These are phyloP conservation scores for Pythium grandisporangium DNA, from an alignment of 352 stramenopile genomes.

Conservation along the genomic window DNA sequence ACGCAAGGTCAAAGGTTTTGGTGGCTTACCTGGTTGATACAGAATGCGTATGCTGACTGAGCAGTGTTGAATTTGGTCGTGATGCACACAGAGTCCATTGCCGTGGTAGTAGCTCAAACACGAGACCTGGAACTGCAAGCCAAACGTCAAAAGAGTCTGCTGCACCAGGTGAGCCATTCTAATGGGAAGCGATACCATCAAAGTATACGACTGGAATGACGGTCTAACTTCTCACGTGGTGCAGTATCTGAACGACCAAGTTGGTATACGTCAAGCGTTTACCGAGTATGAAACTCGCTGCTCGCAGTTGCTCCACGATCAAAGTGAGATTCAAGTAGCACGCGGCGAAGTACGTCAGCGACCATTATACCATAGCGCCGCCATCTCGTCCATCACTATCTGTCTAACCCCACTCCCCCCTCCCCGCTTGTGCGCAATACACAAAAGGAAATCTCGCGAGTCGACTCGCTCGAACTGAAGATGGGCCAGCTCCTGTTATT, in stretches of 20 bases:
- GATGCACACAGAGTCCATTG: constrained; percentile 21
- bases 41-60: background rate
- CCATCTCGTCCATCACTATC: too few relatives aligned
- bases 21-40: background rate
- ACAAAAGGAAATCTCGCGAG: constrained; percentile 14
- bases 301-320: background rate
- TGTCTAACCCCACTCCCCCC: too few relatives aligned
- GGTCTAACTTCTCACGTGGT: background rate
- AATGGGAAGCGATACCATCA: too few relatives aligned
- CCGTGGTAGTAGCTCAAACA: constrained; percentile 22
- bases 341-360: too few relatives aligned
- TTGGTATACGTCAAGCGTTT: constrained; percentile 1
- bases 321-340: background rate
- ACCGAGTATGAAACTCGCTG: background rate
- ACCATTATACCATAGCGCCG: too few relatives aligned
- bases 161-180: constrained; percentile 35
- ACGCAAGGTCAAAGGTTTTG: constrained; percentile 29
- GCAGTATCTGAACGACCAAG: background rate
- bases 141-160: constrained; percentile 28
- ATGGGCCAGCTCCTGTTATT: constrained; percentile 26
- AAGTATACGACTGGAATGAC: too few relatives aligned
- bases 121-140: constrained; percentile 28
- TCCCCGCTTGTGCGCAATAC: too few relatives aligned
- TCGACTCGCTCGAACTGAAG: constrained; percentile 25
- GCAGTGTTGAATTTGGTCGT: too few relatives aligned